Evolutionary conservation across 1,284 basidiomycete genomes (phyloP), one percentile per base, ranked within the genome.

Genomic region (Sporisorium exsertum): DNA sequence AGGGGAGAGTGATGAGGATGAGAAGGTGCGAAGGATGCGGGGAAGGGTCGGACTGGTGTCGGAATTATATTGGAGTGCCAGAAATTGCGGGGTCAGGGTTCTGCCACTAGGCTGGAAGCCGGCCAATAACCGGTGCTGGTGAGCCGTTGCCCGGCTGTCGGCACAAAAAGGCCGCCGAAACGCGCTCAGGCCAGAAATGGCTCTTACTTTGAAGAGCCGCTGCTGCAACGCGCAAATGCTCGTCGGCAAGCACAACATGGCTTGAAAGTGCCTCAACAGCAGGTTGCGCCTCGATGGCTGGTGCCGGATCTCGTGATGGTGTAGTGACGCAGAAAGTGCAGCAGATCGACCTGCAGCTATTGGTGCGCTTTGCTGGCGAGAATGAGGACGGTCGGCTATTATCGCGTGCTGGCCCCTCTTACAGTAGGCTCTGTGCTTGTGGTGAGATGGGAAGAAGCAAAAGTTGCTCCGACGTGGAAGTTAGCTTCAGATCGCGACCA

Each of bases 11-110:
- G 46, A 9, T 15, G 46, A 57, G 27, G 60, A 45, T 6, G 58
- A 45, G 55, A 49, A 49, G 50, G 7, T 22, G 45, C 32, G 45
- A 49, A 49, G 42, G 49, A 40, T 13, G 50, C 16, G n/a, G 24
- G 26, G 20, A 10, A 33, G 27, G 15, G 16, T 27, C 13, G 24
- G 6, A 8, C 9, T 9, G 40, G 53, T 29, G 22, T 43, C 13
- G 53, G 27, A 32, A 32, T 55, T 43, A 9, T 56, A 12, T 42
- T 37, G n/a, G n/a, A 32, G 40, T 33, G 16, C 18, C 32, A 49
- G 47, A 64, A 58, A 46, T 62, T 56, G 63, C 69, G 55, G 69
- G 63, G 69, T 32, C 15, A 35, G 45, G 13, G 16, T 58, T 35
- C 24, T 45, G 29, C 18, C 37, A 12, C 13, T 37, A 15, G 35